A percentile compares a stretch with the other conserved stretches of the same genome.
Evolutionary conservation across 2,329 filamentous ascomycete genomes (phyloP).

Genomic region (Cyclaneusma minus): DNA sequence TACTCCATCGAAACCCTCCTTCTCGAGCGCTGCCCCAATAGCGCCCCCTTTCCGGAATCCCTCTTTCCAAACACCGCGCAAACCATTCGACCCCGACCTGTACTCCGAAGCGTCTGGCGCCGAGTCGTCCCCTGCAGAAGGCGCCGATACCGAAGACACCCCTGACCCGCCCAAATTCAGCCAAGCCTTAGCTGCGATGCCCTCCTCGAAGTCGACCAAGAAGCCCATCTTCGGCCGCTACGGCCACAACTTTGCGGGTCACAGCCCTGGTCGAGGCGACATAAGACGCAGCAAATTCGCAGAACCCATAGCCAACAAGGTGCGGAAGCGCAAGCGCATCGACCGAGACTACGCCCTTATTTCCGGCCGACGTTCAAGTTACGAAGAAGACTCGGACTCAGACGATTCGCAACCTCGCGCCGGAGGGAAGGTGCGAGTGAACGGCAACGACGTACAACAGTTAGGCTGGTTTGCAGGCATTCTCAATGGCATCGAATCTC

Average conservation of each 20-base stretch:
- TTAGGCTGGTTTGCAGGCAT: slow-evolving; percentile 29
- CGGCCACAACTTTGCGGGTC: slow-evolving; percentile 20
- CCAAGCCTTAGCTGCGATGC: slow-evolving; percentile 34
- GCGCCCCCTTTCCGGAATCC: slow-evolving; percentile 42
- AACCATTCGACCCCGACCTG: slow-evolving; percentile 34
- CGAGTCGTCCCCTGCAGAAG: slow-evolving; percentile 41
- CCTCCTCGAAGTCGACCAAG: slow-evolving; percentile 30
- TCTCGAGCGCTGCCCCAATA: slow-evolving; percentile 30
- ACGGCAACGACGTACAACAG: slow-evolving; percentile 21
- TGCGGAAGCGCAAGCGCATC: slow-evolving; percentile 27
- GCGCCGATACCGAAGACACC: slow-evolving; percentile 31
- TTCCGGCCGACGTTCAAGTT: slow-evolving; percentile 19
- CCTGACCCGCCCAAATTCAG: slow-evolving; percentile 37
- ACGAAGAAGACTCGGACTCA: slow-evolving; percentile 20
- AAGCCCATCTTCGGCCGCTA: slow-evolving; percentile 25
- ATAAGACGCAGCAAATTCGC: slow-evolving; percentile 35
- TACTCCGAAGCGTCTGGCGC: slow-evolving; percentile 40
- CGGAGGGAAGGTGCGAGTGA: slow-evolving; percentile 21
- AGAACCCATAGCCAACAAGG: slow-evolving; percentile 31
- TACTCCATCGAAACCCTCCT: slow-evolving; percentile 17
- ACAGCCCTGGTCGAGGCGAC: slow-evolving; percentile 47
- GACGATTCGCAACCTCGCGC: slow-evolving; percentile 21
- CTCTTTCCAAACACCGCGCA: slow-evolving; percentile 47
- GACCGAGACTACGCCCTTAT: slow-evolving; percentile 25
- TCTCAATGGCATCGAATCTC: slow-evolving; percentile 45